Evolutionary conservation across 176 grass and related monocot genomes (phyloP), one percentile per base, ranked within the genome.

Genomic region (Carex myosuroides): DNA sequence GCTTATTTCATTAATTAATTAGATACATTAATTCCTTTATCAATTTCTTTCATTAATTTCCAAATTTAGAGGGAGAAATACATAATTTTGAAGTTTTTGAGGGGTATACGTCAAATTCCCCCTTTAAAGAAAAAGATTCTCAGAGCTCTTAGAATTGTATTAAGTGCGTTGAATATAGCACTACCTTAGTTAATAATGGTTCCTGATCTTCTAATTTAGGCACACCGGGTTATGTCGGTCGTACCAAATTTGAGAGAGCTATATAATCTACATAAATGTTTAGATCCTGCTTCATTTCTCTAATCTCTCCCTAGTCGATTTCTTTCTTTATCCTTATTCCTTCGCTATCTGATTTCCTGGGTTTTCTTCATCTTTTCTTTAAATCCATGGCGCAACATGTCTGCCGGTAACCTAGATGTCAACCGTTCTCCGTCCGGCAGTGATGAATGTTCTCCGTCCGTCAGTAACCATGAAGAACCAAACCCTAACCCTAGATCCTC

Each of bases 361-460:
- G 83, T 26, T 84, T 46, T n/a, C 14, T 30, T 37, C 17, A 50
- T 39, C 46, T 52, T 10, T 77, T 2, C 65, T 68, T 14, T 21
- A 13, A 78, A 50, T 18, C 86, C 79, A 99, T 99, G 96, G 93
- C 96, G 52, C 9, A 93, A 99, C 70, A 86, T 86, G 74, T 56
- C 87, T 85, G 73, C 86, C 83, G 93, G 94, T 37, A 84, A 86
- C 80, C 37, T 85, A 61, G 64, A 75, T 83, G 86, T 21, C 79
- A 81, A 64, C 55, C 88, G 84, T 87, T 86, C 66, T 79, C 84
- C 35, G 78, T 84, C 13, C 80, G 92, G 91, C 22, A 90, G 93
- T 69, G 91, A 89, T 12, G 86, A 85, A 9, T 89, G 79, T 33
- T 84, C 83, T 7, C 91, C 93, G 32, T 2, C 91, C 93, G 0